Evolutionary conservation across 805 yeast genomes (phyloP).

Genomic region (Teunomyces cretensis): DNA sequence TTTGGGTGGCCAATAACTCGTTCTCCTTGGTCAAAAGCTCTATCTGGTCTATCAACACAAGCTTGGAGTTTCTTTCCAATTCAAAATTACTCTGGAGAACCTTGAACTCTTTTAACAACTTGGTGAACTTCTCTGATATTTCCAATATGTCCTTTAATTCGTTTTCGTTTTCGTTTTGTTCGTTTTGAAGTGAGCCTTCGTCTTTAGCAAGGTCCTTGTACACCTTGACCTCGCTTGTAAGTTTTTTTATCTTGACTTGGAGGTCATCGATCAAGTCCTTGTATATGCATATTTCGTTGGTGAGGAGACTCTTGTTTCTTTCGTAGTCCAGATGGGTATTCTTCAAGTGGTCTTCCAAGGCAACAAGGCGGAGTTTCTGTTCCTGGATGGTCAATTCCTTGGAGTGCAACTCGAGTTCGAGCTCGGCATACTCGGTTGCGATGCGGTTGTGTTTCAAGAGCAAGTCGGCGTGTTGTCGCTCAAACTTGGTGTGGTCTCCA

Average conservation of each 20-base stretch:
- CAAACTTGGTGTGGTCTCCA: slow-evolving; percentile 13
- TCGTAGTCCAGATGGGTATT: slow-evolving; percentile 28
- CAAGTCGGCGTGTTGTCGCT: slow-evolving; percentile 32
- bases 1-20: slow-evolving; percentile 13
- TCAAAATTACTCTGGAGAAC: slow-evolving; percentile 51
- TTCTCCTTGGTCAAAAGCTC: slow-evolving; percentile 46
- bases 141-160: slow-evolving; percentile 12
- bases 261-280: slow-evolving; percentile 33
- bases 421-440: slow-evolving; percentile 25
- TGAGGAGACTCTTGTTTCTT: slow-evolving; percentile 26
- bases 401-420: slow-evolving; percentile 29
- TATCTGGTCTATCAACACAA: slow-evolving; percentile 53
- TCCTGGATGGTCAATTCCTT: slow-evolving; percentile 27
- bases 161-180: background rate
- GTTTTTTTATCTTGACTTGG: slow-evolving; percentile 22
- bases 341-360: slow-evolving; percentile 28
- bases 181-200: background rate
- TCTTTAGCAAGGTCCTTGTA: slow-evolving; percentile 7
- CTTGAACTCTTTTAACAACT: slow-evolving; percentile 33
- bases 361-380: slow-evolving; percentile 22
- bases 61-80: slow-evolving; percentile 51
- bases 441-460: slow-evolving; percentile 25
- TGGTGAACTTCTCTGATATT: slow-evolving; percentile 26
- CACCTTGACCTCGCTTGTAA: slow-evolving; percentile 17
- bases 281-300: slow-evolving; percentile 31